Base-by-base conservation (phyloP, 257 asterid genomes). In the Jacaranda copaia region DNA sequence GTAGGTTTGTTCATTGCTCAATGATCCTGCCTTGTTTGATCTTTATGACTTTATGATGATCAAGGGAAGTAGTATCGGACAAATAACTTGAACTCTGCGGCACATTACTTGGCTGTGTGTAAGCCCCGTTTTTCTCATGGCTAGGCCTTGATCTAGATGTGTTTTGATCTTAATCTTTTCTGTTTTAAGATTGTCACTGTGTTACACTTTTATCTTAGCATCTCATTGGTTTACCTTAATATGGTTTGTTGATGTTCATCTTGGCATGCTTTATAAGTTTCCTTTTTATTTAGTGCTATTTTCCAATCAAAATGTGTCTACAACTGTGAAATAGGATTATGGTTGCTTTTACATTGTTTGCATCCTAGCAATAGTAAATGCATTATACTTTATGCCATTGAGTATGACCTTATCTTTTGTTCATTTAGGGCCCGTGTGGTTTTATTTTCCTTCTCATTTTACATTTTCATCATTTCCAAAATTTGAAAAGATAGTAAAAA, bases 1-100 rank as follows among this genome's bases (percentile, higher is more conserved):
- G 18, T 36, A 48, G 57, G 45, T 35, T n/a, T 56, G 11, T 25
- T 35, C 39, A 32, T 65, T 67, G 65, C 67, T 65, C 69, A 67
- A 10, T 16, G 68, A 12, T 35, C 39, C 10, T 55, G 45, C 38
- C 5, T 58, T 58, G 39, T 11, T 45, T 40, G 64, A 58, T 25
- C 32, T 25, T 25, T 25, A 25, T 25, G 20, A 20, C 32, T 25
- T 25, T 25, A 25, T 25, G 20, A 20, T 10, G 9, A 42, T 5
- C 8, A 5, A 4, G 9, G 20, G 32, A 25, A 25, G 2, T 25
- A 25, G 32, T 25, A 25, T 5, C 20, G 64, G 15, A 15, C 6
- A 6, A 19, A 19, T 58, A 6, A 18, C 20, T 25, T 19, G 39
- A 58, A 58, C 64, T 58, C 20, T 9, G 10, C 9, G n/a, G n/a